A percentile compares a stretch with the other conserved stretches of the same genome.
Evolutionary conservation across 192 early-diverging fungal genomes (phyloP).

Genomic region (Coemansia sp.): DNA sequence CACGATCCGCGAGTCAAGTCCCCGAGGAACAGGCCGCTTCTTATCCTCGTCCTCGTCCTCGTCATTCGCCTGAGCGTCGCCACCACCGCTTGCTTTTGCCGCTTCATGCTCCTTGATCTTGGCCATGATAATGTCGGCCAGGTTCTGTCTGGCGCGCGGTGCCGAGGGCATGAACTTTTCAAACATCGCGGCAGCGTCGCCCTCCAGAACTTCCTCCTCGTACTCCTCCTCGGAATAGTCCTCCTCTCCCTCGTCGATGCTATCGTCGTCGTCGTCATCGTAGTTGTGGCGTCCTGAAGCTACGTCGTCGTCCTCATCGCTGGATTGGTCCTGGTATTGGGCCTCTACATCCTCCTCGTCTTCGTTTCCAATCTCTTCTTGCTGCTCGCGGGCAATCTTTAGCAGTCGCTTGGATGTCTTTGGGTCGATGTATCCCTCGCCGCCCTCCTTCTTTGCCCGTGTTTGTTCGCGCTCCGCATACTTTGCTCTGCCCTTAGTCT

Average conservation of each 20-base stretch:
- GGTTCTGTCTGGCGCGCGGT: slow-evolving; percentile 78
- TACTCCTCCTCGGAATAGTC: slow-evolving; percentile 68
- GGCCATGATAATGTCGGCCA: slow-evolving; percentile 95
- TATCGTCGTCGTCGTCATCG: slow-evolving; percentile 7
- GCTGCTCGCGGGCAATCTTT: slow-evolving; percentile 84
- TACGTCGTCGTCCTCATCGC: slow-evolving; percentile 15
- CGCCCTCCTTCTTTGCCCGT: slow-evolving; percentile 52
- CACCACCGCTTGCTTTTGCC: slow-evolving; percentile 6
- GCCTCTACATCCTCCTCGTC: slow-evolving; percentile 43
- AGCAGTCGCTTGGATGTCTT: slow-evolving; percentile 90
- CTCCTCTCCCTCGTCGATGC: slow-evolving; percentile 61
- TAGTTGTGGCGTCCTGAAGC: neutral
- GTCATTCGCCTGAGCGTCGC: neutral
- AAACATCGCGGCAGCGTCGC: slow-evolving; percentile 82
- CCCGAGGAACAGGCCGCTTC: slow-evolving; percentile 33
- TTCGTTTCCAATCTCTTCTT: slow-evolving; percentile 76
- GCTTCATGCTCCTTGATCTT: slow-evolving; percentile 83
- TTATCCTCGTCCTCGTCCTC: slow-evolving; percentile 5
- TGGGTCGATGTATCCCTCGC: slow-evolving; percentile 65
- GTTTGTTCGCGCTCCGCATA: slow-evolving; percentile 59
- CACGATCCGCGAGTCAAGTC: slow-evolving; percentile 84
- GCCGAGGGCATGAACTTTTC: slow-evolving; percentile 88
- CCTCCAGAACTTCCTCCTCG: slow-evolving; percentile 68
- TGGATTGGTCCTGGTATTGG: slow-evolving; percentile 22
- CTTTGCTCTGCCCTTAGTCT: slow-evolving; percentile 57